Evolutionary conservation across 306 rosid species (phyloP).

Genomic region (Dalbergia cochinchinensis): DNA sequence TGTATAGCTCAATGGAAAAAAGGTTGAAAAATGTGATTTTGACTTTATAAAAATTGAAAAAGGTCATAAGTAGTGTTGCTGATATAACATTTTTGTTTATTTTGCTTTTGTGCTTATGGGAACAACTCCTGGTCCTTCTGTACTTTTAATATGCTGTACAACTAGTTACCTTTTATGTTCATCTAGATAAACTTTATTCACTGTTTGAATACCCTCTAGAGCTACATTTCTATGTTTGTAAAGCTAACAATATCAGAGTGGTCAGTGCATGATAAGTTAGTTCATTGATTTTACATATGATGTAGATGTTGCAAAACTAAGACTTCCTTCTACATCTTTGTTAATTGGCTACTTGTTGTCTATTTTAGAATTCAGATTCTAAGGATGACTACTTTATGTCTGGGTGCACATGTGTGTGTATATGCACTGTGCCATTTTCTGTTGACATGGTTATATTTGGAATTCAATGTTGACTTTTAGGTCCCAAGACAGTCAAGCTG

Average conservation of each 20-base stretch:
- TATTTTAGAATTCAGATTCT: constrained; percentile 23
- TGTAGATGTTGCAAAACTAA: neutral
- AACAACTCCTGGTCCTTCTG: neutral
- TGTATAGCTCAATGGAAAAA: no score
- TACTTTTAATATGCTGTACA: neutral
- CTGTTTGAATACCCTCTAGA: neutral
- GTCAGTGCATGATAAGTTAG: neutral
- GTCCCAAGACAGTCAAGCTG: constrained; percentile 93
- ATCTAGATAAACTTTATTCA: neutral
- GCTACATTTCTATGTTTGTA: neutral
- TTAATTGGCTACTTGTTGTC: constrained; percentile 17
- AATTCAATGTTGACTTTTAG: constrained; percentile 59
- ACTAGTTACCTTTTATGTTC: neutral
- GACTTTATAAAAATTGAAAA: no score
- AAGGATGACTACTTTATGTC: neutral
- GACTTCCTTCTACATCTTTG: neutral
- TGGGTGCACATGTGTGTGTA: no score
- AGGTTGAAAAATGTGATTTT: no score
- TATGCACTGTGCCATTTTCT: neutral
- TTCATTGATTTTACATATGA: neutral
- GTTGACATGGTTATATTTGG: constrained; percentile 33
- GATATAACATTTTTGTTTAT: no score
- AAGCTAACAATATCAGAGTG: neutral
- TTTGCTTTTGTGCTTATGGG: neutral
- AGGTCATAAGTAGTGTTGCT: no score